A percentile compares a stretch with the other conserved stretches of the same genome.
These are phyloP conservation scores for Malbranchea zuffiana DNA, from an alignment of 2,329 filamentous ascomycete species.

Conservation along the genomic window DNA sequence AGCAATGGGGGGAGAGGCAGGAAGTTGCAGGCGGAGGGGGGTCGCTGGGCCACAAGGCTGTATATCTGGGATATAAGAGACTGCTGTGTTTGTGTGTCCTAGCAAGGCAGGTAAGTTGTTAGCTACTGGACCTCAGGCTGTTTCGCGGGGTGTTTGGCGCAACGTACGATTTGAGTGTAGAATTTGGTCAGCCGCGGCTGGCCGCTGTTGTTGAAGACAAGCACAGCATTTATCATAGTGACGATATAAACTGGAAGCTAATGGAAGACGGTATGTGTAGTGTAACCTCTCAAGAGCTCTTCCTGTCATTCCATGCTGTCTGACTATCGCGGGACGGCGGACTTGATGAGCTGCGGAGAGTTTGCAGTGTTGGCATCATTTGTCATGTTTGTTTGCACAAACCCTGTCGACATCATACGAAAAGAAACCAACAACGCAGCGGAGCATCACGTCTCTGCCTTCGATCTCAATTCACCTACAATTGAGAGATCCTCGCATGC, in stretches of 20 bases:
- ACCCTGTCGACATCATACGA: no score
- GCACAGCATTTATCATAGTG: slow-evolving; percentile 90
- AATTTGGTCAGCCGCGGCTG: slow-evolving; percentile 96
- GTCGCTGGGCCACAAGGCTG: slow-evolving; percentile 81
- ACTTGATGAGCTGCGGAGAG: no score
- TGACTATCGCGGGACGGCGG: no score
- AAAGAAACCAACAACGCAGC: no score
- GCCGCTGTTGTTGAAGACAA: slow-evolving; percentile 97
- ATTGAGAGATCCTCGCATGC: no score
- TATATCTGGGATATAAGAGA: slow-evolving; percentile 96
- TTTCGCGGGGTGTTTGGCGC: neutral
- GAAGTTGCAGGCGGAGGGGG: slow-evolving; percentile 92
- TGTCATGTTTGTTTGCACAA: no score
- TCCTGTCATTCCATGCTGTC: no score
- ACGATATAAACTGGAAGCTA: neutral
- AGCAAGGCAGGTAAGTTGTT: slow-evolving; percentile 4
- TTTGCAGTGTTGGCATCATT: no score
- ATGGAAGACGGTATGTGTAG: no score
- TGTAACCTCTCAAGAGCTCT: no score
- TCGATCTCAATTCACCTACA: no score
- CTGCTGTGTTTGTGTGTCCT: slow-evolving; percentile 97
- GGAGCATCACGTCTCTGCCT: no score
- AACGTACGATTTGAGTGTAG: slow-evolving; percentile 80
- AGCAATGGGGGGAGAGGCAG: slow-evolving; percentile 64
- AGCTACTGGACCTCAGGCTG: neutral